phyloP scores from a whole-genome alignment of 2,329 filamentous ascomycete species.

The Penicillium concentricum region DNA sequence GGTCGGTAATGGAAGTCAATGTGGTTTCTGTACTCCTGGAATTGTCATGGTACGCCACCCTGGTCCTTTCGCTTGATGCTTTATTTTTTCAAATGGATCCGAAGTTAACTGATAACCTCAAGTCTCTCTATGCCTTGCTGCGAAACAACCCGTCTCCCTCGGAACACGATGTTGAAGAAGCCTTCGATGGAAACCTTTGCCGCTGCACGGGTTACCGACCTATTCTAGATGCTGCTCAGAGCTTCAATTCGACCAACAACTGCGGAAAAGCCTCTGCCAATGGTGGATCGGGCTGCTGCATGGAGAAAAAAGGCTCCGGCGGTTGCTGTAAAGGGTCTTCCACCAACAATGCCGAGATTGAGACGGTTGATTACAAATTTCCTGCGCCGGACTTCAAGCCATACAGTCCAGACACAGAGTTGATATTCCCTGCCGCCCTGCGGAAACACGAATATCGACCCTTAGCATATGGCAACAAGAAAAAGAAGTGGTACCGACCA shows the following conservation, averaged over 20 bases:
- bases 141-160: slow-evolving; percentile 77
- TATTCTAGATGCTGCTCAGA: slow-evolving; percentile 90
- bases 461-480: slow-evolving; percentile 88
- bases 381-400: slow-evolving; percentile 89
- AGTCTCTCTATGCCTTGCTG: slow-evolving; percentile 88
- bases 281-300: slow-evolving; percentile 68
- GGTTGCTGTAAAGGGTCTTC: slow-evolving; percentile 66
- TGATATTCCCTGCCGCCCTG: slow-evolving; percentile 87
- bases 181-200: slow-evolving; percentile 94
- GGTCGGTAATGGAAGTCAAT: slow-evolving; percentile 88
- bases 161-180: slow-evolving; percentile 85
- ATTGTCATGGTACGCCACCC: slow-evolving; percentile 72
- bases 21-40: slow-evolving; percentile 92
- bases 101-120: slow-evolving; percentile 8
- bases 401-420: slow-evolving; percentile 87
- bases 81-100: too few species aligned
- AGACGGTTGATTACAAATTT: slow-evolving; percentile 56
- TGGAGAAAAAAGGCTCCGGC: slow-evolving; percentile 61
- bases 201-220: slow-evolving; percentile 93
- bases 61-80: background rate
- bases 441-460: slow-evolving; percentile 80
- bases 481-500: slow-evolving; percentile 89
- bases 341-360: slow-evolving; percentile 41
- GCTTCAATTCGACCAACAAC: slow-evolving; percentile 60
- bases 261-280: slow-evolving; percentile 59